Evolutionary conservation across 2,329 filamentous ascomycete genomes (phyloP).

Genomic region (Echinosphaeria canescens): DNA sequence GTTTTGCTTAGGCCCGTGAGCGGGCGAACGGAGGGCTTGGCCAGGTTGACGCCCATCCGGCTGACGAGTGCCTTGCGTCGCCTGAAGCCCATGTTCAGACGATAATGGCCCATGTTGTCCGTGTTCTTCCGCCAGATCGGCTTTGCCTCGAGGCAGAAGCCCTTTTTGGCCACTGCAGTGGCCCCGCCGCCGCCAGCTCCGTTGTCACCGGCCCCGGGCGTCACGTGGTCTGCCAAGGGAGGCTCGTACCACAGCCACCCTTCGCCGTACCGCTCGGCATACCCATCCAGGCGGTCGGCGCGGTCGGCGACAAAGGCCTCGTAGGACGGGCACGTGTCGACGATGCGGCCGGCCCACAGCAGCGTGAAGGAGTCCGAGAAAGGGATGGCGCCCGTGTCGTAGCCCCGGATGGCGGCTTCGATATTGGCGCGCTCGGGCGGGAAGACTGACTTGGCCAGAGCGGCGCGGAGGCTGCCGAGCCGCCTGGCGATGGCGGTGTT

Average conservation of each 20-base stretch:
- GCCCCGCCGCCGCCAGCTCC: constrained; percentile 3
- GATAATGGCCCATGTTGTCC: constrained; percentile 11
- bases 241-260: constrained; percentile 24
- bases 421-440: constrained; percentile 17
- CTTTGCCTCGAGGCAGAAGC: constrained; percentile 8
- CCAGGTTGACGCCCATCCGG: neutral
- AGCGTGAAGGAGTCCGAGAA: constrained; percentile 17
- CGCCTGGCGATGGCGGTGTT: constrained; percentile 11
- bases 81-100: constrained; percentile 10
- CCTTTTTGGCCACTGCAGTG: constrained; percentile 10
- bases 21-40: neutral
- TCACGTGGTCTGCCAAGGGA: constrained; percentile 17
- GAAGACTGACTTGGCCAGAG: constrained; percentile 11
- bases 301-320: constrained; percentile 15
- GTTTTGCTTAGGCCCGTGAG: too few species aligned
- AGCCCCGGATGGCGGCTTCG: constrained; percentile 16
- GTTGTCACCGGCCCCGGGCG: constrained; percentile 12
- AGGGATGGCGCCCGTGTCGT: constrained; percentile 15
- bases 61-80: constrained; percentile 4
- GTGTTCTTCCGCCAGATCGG: constrained; percentile 4
- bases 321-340: constrained; percentile 16
- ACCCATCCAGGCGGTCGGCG: constrained; percentile 14
- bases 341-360: constrained; percentile 18
- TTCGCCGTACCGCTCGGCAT: constrained; percentile 12
- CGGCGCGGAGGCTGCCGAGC: constrained; percentile 10